Evolutionary conservation across 345 rosid species (phyloP).

Genomic region (Xanthoceras sorbifolium): DNA sequence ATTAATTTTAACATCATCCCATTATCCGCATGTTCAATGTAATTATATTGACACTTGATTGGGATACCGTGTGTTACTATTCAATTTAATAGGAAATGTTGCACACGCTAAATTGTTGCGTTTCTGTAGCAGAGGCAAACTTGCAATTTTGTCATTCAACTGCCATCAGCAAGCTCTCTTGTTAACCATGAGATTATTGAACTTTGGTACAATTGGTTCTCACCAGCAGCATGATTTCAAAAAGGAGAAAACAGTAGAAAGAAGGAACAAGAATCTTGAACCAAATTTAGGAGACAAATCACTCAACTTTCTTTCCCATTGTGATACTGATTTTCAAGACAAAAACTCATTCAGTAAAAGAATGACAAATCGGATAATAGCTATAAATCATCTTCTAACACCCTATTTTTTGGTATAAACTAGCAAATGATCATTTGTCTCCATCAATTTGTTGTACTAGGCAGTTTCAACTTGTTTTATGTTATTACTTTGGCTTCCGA

Average conservation of each 20-base stretch:
- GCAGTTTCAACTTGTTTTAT: not conserved
- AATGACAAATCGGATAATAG: not conserved
- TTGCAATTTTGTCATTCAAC: not conserved
- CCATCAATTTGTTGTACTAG: not conserved
- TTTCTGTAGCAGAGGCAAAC: too few species aligned
- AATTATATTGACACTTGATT: too few species aligned
- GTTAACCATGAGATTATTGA: not conserved
- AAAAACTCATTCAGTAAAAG: not conserved
- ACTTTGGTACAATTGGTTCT: not conserved
- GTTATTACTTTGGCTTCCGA: conserved; percentile 34
- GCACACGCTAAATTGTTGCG: too few species aligned
- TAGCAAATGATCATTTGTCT: not conserved
- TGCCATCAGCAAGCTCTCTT: not conserved
- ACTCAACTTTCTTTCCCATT: not conserved
- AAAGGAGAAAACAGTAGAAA: too few species aligned
- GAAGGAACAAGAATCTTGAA: not conserved
- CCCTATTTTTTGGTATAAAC: not conserved
- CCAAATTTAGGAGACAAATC: not conserved
- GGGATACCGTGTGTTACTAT: too few species aligned
- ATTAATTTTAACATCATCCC: too few species aligned
- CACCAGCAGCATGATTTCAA: too few species aligned
- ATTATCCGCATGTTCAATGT: too few species aligned
- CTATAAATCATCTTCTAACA: too few species aligned
- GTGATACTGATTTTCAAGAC: not conserved
- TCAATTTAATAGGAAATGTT: too few species aligned